Evolutionary conservation across 2,329 filamentous ascomycete genomes (phyloP).

Genomic region (Catunica adiposa): DNA sequence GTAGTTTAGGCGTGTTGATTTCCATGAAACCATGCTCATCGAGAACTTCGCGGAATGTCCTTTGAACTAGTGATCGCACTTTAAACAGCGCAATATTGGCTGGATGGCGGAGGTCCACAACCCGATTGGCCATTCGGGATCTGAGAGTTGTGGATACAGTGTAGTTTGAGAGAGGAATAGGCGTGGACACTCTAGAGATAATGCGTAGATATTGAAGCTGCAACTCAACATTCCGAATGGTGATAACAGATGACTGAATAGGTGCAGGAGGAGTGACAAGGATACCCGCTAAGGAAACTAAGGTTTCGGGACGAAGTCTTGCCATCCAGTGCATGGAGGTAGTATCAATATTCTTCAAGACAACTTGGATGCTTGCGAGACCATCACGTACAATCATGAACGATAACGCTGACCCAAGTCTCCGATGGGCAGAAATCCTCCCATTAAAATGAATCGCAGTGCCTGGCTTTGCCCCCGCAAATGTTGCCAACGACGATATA

Average conservation of each 20-base stretch:
- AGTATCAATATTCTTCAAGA: constrained; percentile 32
- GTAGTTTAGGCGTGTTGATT: constrained; percentile 85
- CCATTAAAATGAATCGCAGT: constrained; percentile 16
- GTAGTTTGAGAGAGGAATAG: constrained; percentile 34
- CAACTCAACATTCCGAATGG: constrained; percentile 61
- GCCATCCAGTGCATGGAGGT: constrained; percentile 80
- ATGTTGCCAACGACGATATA: neutral
- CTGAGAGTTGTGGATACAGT: constrained; percentile 27
- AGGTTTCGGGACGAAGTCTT: constrained; percentile 59
- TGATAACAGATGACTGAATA: constrained; percentile 47
- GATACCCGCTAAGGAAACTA: constrained; percentile 60
- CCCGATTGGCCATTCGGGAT: constrained; percentile 59
- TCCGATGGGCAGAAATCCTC: constrained; percentile 57
- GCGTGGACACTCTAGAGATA: constrained; percentile 32
- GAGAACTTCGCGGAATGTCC: constrained; percentile 61
- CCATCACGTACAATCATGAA: constrained; percentile 80
- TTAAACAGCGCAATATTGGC: constrained; percentile 78
- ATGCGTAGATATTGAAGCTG: constrained; percentile 41
- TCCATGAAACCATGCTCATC: constrained; percentile 70
- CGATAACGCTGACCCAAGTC: constrained; percentile 65
- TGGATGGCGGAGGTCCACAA: constrained; percentile 73
- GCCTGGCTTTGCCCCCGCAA: neutral
- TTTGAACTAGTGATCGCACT: constrained; percentile 64
- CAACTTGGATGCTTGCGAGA: constrained; percentile 67
- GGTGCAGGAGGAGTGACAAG: constrained; percentile 58